Evolutionary conservation across 1,284 basidiomycete genomes (phyloP).

Genomic region (Prillingera fragicola): DNA sequence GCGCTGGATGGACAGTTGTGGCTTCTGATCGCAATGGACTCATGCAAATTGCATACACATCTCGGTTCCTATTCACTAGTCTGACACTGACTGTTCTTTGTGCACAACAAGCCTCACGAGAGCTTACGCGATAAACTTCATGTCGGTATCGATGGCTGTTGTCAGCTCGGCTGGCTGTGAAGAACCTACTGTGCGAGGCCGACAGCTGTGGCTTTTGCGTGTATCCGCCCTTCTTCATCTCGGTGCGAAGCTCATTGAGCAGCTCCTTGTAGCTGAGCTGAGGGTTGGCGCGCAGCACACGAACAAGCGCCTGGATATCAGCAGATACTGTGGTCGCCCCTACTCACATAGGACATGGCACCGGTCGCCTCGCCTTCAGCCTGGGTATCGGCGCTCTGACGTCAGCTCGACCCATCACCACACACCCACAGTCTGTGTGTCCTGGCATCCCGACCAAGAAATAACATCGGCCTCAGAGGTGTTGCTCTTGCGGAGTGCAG

Average conservation of each 20-base stretch:
- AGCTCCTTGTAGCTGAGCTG: conserved; percentile 77
- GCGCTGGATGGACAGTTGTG: conserved; percentile 47
- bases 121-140: conserved; percentile 30
- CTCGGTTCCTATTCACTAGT: not conserved
- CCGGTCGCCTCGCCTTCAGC: conserved; percentile 79
- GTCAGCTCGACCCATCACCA: conserved; percentile 8
- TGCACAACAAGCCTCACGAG: not conserved
- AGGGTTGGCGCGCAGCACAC: conserved; percentile 57
- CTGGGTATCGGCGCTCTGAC: conserved; percentile 63
- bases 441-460: conserved; percentile 81
- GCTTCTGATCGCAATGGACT: conserved; percentile 32
- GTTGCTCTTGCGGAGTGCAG: conserved; percentile 47
- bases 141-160: conserved; percentile 28
- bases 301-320: conserved; percentile 69
- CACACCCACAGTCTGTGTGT: conserved; percentile 70
- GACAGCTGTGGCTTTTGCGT: conserved; percentile 75
- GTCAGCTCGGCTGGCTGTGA: too few relatives aligned
- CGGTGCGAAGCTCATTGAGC: conserved; percentile 60
- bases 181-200: conserved; percentile 38
- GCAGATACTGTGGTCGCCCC: conserved; percentile 9
- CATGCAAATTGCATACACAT: not conserved
- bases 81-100: not conserved
- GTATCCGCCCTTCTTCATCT: conserved; percentile 57
- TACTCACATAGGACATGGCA: conserved; percentile 59
- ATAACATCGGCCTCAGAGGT: conserved; percentile 71